phyloP scores from a whole-genome alignment of 2,329 filamentous ascomycete genomes.

The Dissoconium aciculare region DNA sequence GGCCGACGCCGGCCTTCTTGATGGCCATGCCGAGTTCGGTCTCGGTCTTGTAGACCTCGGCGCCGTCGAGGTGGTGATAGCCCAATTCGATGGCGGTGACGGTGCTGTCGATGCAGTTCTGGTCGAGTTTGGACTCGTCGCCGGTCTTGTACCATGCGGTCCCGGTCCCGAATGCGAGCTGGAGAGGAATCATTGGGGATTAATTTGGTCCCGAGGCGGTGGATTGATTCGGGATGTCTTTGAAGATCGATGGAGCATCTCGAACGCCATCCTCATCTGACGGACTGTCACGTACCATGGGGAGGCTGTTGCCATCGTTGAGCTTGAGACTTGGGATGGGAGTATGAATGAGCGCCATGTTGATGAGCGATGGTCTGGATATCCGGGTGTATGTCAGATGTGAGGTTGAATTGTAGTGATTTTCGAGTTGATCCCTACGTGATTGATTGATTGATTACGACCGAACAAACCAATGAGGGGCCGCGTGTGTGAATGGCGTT shows the following conservation, averaged over 20 bases:
- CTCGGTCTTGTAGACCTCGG: conserved; percentile 46
- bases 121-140: conserved; percentile 39
- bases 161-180: conserved; percentile 59
- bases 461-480: no score
- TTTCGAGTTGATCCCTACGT: no score
- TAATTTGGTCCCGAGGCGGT: conserved; percentile 1
- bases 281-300: conserved; percentile 44
- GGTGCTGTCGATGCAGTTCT: conserved; percentile 39
- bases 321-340: conserved; percentile 34
- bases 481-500: no score
- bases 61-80: conserved; percentile 60
- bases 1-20: conserved; percentile 27
- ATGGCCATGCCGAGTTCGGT: conserved; percentile 35
- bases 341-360: conserved; percentile 20
- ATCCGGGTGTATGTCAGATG: no score
- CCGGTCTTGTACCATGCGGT: conserved; percentile 48
- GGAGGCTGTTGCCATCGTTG: conserved; percentile 59
- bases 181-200: conserved; percentile 3
- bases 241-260: no score
- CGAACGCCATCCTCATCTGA: no score
- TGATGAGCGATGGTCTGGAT: no score
- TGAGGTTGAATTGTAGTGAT: no score
- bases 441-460: no score
- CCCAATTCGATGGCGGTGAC: conserved; percentile 53
- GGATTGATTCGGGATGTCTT: no score